Evolutionary conservation across 2,329 filamentous ascomycete species (phyloP).

Genomic region (Cytospora chrysosperma): DNA sequence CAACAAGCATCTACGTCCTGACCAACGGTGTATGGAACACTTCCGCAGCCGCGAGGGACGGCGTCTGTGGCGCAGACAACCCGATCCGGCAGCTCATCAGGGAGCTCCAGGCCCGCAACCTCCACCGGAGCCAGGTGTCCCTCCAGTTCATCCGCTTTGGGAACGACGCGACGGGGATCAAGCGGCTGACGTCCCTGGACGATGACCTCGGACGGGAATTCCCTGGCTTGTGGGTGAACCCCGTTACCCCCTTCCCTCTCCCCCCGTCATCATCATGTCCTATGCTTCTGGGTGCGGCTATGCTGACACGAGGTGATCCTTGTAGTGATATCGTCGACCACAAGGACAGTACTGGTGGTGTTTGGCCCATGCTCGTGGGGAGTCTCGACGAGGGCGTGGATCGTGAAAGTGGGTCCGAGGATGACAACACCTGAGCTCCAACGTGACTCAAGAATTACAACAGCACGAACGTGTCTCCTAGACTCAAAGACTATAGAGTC

Average conservation of each 20-base stretch:
- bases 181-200: not conserved
- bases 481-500: too few species aligned
- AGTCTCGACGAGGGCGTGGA: constrained; percentile 10
- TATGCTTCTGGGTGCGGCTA: not conserved
- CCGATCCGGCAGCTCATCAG: not conserved
- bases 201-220: not conserved
- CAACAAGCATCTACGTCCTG: constrained; percentile 7
- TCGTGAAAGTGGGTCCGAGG: not conserved
- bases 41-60: not conserved
- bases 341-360: not conserved
- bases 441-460: not conserved
- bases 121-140: constrained; percentile 1
- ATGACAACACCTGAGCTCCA: not conserved
- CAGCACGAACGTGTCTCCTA: too few species aligned
- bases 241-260: too few species aligned
- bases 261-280: too few species aligned
- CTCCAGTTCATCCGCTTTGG: constrained; percentile 8
- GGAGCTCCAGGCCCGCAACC: not conserved
- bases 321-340: constrained; percentile 29
- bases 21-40: constrained; percentile 6
- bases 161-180: not conserved
- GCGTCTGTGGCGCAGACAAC: not conserved
- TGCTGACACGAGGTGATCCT: not conserved
- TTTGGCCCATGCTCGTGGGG: constrained; percentile 10
- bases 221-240: not conserved